These are phyloP conservation scores for Penicillium expansum DNA, from an alignment of 2,329 filamentous ascomycete species.

Conservation along the genomic window DNA sequence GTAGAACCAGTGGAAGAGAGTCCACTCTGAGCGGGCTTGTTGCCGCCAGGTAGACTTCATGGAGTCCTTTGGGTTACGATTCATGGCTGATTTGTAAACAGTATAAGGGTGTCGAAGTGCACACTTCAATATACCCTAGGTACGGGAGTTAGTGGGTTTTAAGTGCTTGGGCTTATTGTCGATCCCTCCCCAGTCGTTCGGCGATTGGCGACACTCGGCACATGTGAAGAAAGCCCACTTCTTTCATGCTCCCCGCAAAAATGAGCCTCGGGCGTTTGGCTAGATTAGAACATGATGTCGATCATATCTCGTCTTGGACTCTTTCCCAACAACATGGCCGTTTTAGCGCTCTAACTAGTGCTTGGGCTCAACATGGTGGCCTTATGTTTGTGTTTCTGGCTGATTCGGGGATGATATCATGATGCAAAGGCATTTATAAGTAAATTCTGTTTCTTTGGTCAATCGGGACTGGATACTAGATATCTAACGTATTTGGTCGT, in stretches of 20 bases:
- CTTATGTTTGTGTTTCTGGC: neutral
- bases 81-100: slow-evolving; percentile 2
- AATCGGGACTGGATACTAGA: neutral
- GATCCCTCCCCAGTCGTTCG: slow-evolving; percentile 17
- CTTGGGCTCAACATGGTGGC: neutral
- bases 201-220: slow-evolving; percentile 2
- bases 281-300: slow-evolving; percentile 13
- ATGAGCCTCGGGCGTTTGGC: slow-evolving; percentile 14
- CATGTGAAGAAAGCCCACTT: slow-evolving; percentile 21
- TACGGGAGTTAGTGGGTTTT: slow-evolving; percentile 10
- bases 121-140: neutral
- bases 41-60: slow-evolving; percentile 30
- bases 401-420: neutral
- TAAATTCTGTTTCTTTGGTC: neutral
- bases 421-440: neutral
- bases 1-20: slow-evolving; percentile 25
- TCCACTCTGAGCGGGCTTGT: slow-evolving; percentile 24
- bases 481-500: neutral
- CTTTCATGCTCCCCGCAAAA: slow-evolving; percentile 17
- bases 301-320: slow-evolving; percentile 12
- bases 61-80: slow-evolving; percentile 26
- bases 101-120: neutral
- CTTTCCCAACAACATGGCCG: slow-evolving; percentile 17
- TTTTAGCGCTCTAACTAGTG: neutral
- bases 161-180: slow-evolving; percentile 14